Percentiles rank a stretch among this genome's conserved stretches.
phyloP scores from a whole-genome alignment of 2,329 filamentous ascomycete genomes.

The Pyricularia grisea region DNA sequence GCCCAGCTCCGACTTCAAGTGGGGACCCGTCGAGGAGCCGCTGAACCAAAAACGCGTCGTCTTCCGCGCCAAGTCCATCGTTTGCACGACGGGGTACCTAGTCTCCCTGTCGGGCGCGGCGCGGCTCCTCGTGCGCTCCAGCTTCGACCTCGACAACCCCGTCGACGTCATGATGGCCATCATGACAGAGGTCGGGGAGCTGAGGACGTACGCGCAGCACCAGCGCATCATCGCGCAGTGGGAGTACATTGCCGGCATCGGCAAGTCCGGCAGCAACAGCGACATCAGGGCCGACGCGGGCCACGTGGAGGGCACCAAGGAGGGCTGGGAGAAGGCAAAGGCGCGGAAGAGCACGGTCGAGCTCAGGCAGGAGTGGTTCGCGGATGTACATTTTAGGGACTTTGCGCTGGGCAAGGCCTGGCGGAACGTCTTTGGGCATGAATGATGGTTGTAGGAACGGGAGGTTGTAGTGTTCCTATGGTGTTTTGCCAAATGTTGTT shows the following conservation, averaged over 20 bases:
- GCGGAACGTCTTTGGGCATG: background rate
- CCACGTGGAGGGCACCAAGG: slow-evolving; percentile 26
- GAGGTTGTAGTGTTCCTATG: background rate
- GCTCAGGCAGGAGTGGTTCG: background rate
- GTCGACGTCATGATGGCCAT: slow-evolving; percentile 17
- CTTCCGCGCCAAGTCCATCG: slow-evolving; percentile 12
- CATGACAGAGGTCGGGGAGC: slow-evolving; percentile 12
- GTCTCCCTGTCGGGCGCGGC: slow-evolving; percentile 17
- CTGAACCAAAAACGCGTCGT: slow-evolving; percentile 16
- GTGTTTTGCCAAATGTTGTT: background rate
- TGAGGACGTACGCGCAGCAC: slow-evolving; percentile 14
- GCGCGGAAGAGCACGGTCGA: no score
- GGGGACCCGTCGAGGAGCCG: slow-evolving; percentile 7
- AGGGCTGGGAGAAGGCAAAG: slow-evolving; percentile 9
- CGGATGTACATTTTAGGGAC: background rate
- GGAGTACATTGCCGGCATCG: slow-evolving; percentile 41
- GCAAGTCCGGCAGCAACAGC: slow-evolving; percentile 16
- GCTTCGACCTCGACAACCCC: slow-evolving; percentile 16
- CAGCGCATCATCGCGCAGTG: slow-evolving; percentile 34
- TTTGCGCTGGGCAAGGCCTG: background rate
- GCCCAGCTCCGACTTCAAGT: background rate
- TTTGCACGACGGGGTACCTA: slow-evolving; percentile 18
- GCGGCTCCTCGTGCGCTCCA: slow-evolving; percentile 15
- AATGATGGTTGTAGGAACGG: background rate
- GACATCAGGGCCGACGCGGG: slow-evolving; percentile 6